These are phyloP conservation scores for Calonectria ilicicola DNA, from an alignment of 2,329 filamentous ascomycete genomes.

Conservation along the genomic window DNA sequence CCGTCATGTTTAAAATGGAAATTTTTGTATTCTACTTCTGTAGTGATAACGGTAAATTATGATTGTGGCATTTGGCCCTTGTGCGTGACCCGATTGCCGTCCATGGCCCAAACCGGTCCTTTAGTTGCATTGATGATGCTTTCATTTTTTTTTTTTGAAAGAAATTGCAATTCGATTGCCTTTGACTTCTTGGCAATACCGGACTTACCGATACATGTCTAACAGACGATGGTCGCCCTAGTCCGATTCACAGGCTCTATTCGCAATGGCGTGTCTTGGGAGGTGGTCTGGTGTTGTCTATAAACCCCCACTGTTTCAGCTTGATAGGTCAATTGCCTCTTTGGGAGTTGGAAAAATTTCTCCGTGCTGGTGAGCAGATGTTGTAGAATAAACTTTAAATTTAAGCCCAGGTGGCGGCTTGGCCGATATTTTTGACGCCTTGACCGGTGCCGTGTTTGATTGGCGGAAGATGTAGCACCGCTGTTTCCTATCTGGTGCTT, in stretches of 20 bases:
- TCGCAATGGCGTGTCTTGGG: not conserved
- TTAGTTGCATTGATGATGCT: too few species aligned
- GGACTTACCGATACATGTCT: not conserved
- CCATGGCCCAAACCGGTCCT: too few species aligned
- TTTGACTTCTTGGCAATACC: not conserved
- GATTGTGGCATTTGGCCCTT: too few species aligned
- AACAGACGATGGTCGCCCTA: not conserved
- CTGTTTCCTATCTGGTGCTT: not conserved
- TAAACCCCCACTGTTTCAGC: not conserved
- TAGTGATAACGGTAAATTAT: too few species aligned
- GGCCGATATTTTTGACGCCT: not conserved
- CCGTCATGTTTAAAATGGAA: too few species aligned
- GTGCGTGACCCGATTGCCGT: too few species aligned
- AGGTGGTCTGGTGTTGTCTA: not conserved
- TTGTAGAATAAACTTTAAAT: not conserved
- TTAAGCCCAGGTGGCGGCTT: not conserved
- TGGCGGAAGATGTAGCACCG: conserved; percentile 1
- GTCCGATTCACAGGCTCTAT: not conserved
- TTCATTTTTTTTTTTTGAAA: too few species aligned
- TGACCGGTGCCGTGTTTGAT: not conserved
- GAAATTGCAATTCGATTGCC: too few species aligned
- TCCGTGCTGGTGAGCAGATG: not conserved
- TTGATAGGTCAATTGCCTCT: not conserved
- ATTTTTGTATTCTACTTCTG: too few species aligned
- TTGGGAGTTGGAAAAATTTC: not conserved